Evolutionary conservation across 2,329 filamentous ascomycete genomes (phyloP).

Genomic region (Neonectria coccinea): DNA sequence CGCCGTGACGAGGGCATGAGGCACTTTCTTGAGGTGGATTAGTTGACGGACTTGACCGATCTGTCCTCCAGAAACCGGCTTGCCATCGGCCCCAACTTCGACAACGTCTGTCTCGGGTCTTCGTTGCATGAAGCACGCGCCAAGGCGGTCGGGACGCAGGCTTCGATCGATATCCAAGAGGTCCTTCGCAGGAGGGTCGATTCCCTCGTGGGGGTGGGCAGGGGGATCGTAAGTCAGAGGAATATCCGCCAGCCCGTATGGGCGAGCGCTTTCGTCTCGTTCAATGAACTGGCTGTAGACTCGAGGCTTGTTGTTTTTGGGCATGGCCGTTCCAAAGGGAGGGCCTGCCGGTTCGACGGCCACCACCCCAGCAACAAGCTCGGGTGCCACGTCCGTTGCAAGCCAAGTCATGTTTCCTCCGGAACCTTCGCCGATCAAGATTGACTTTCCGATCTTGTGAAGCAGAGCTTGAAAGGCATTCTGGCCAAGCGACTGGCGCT

Average conservation of each 20-base stretch:
- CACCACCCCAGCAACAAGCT: constrained; percentile 61
- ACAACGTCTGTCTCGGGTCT: constrained; percentile 20
- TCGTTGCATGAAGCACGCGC: constrained; percentile 40
- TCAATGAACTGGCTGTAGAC: constrained; percentile 39
- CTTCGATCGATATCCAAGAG: constrained; percentile 34
- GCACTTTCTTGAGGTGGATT: constrained; percentile 60
- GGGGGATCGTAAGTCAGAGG: constrained; percentile 58
- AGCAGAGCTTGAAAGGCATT: constrained; percentile 57
- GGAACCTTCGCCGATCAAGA: constrained; percentile 64
- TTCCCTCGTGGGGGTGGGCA: constrained; percentile 26
- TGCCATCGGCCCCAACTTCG: neutral
- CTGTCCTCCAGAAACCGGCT: neutral
- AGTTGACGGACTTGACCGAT: constrained; percentile 52
- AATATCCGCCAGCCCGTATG: constrained; percentile 56
- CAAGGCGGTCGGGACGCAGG: constrained; percentile 27
- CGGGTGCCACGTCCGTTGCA: constrained; percentile 61
- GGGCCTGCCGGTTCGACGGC: constrained; percentile 66
- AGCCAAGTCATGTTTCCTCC: constrained; percentile 60
- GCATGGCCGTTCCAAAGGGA: constrained; percentile 54
- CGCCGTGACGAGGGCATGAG: constrained; percentile 61
- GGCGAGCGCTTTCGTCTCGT: constrained; percentile 46
- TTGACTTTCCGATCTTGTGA: constrained; percentile 53
- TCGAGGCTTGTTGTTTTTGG: constrained; percentile 23
- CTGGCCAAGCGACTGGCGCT: constrained; percentile 49
- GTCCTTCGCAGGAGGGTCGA: constrained; percentile 15